phyloP scores from a whole-genome alignment of 2,329 filamentous ascomycete species.

The Mollisiaceae sp. region DNA sequence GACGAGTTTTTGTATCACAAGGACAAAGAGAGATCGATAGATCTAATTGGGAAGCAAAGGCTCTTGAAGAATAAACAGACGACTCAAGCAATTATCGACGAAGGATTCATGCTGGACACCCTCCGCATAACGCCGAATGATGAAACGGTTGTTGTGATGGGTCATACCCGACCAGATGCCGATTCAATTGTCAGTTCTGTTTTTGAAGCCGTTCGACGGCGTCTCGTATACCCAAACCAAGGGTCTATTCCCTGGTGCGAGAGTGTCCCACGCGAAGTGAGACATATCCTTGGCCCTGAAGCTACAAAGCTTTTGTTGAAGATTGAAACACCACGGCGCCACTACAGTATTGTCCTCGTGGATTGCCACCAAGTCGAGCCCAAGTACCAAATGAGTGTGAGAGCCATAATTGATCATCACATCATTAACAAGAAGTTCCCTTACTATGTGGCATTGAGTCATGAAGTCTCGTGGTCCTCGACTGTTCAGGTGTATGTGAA shows the following conservation, averaged over 20 bases:
- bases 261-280: neutral
- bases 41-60: neutral
- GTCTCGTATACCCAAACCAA: constrained; percentile 2
- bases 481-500: neutral
- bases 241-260: neutral
- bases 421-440: neutral
- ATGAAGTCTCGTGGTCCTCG: neutral
- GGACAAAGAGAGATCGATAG: neutral
- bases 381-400: neutral
- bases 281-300: neutral
- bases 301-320: neutral
- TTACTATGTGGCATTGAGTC: neutral
- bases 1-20: neutral
- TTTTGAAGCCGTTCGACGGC: constrained; percentile 4
- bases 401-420: neutral
- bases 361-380: neutral
- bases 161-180: constrained; percentile 1
- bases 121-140: neutral
- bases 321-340: neutral
- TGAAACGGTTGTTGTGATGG: neutral
- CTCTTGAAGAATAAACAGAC: neutral
- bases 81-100: neutral
- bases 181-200: constrained; percentile 7
- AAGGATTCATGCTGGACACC: neutral
- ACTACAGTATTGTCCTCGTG: neutral